Percentiles rank a stretch among this genome's conserved stretches.
Evolutionary conservation across 768 basidiomycete genomes (phyloP).

Genomic region (Sporobolomyces pararoseus): DNA sequence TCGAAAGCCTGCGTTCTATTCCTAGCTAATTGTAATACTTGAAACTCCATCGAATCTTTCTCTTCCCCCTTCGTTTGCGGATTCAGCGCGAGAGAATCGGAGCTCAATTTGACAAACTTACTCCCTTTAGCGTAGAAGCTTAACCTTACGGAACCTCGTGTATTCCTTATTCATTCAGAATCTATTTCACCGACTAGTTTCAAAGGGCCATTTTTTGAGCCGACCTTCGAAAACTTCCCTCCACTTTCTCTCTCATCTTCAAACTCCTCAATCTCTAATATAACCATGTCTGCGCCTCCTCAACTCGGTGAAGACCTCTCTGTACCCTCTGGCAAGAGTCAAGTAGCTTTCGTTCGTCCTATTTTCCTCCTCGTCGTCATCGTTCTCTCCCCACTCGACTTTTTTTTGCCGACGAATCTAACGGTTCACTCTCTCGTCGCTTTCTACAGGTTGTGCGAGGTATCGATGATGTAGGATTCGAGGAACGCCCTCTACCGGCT

Average conservation of each 20-base stretch:
- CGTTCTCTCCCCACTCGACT: neutral
- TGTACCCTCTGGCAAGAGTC: conserved; percentile 10
- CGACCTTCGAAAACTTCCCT: too few species aligned
- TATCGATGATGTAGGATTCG: conserved; percentile 66
- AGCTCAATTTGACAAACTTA: neutral
- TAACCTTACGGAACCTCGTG: too few species aligned
- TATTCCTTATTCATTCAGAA: too few species aligned
- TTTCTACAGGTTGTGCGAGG: conserved; percentile 57
- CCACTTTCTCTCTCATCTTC: neutral
- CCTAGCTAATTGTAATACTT: too few species aligned
- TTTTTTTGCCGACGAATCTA: neutral
- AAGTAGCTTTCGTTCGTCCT: conserved; percentile 13
- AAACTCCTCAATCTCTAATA: neutral
- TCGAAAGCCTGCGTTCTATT: too few species aligned
- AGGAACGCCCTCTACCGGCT: conserved; percentile 70
- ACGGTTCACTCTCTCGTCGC: neutral
- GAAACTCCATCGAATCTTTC: too few species aligned
- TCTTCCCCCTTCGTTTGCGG: too few species aligned
- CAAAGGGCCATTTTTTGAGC: too few species aligned
- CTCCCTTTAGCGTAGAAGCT: too few species aligned
- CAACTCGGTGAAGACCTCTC: conserved; percentile 14
- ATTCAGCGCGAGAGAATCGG: too few species aligned
- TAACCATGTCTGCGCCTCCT: conserved; percentile 13
- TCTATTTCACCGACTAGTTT: too few species aligned
- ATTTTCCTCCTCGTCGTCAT: neutral